These are phyloP conservation scores for Metroxylon sagu DNA, from an alignment of 176 grass and related monocot genomes.

Conservation along the genomic window DNA sequence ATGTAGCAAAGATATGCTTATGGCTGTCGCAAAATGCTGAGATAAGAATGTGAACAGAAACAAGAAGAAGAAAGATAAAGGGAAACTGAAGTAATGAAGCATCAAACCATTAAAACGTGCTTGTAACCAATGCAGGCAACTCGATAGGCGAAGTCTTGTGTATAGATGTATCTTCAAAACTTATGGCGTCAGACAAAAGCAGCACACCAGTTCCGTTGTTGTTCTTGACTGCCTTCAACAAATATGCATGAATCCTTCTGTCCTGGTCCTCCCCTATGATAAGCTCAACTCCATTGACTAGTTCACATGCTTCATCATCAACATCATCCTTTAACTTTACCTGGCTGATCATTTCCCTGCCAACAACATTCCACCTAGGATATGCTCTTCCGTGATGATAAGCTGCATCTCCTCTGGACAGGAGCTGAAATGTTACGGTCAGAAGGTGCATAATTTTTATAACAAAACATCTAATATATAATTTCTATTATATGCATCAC, in stretches of 20 bases:
- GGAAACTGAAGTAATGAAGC: constrained; percentile 5
- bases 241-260: constrained; percentile 45
- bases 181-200: constrained; percentile 68
- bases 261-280: constrained; percentile 65
- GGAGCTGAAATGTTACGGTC: constrained; percentile 61
- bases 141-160: constrained; percentile 78
- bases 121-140: constrained; percentile 94
- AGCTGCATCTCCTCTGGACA: constrained; percentile 23
- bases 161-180: constrained; percentile 84
- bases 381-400: background rate
- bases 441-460: constrained; percentile 20
- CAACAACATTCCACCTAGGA: background rate
- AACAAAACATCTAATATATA: too few species aligned
- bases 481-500: background rate
- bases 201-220: constrained; percentile 84
- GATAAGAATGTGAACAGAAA: background rate
- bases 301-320: constrained; percentile 83
- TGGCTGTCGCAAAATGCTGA: too few species aligned
- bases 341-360: constrained; percentile 24
- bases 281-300: constrained; percentile 68
- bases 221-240: constrained; percentile 86
- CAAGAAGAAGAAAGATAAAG: background rate
- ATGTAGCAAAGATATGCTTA: too few species aligned
- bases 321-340: constrained; percentile 22
- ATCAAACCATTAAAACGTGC: constrained; percentile 16